Evolutionary conservation across 2,329 filamentous ascomycete species (phyloP), one percentile per base, ranked within the genome.

Genomic region (Cadophora malorum): DNA sequence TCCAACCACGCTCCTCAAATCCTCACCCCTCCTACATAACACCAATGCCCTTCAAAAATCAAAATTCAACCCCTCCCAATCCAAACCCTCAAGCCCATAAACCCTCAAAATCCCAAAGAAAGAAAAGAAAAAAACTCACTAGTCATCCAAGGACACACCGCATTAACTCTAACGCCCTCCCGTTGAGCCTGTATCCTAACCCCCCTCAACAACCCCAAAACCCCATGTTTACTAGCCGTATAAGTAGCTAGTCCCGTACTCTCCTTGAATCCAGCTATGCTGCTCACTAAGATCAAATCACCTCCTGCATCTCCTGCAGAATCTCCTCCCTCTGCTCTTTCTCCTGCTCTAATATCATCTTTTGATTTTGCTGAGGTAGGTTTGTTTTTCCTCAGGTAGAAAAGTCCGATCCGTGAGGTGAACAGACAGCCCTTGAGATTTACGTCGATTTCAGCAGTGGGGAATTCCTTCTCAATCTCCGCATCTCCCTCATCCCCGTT

Each of bases 61-160:
- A 28, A 28, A 28, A 28, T 3, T 3, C 35, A 38, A 38, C 9
- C 41, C 16, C n/a, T n/a, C 41, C 16, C 41, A n/a, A 47, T 6
- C 16, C 41, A 47, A 47, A 3, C 35, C 9, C 12, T 3, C 12
- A 47, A 47, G 19, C 41, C n/a, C n/a, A n/a, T n/a, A 47, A 47
- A 3, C 35, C 9, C 12, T 3, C 12, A 47, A 47, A 47, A 5
- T 19, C 35, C 28, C 28, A 28, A 28, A 5, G 28, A 28, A 28
- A 28, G 28, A 28, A 9, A 47, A 33, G 12, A 33, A 52, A 14
- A 19, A 21, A 49, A 69, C 69, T 52, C 25, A 72, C 70, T 69
- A 21, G 70, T 72, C 69, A 72, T 71, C 70, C 70, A 72, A 49
- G 66, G 74, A 66, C 73, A 73, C 45, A 74, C 64, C 14, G 66